Evolutionary conservation across 1,284 basidiomycete species (phyloP), one percentile per base, ranked within the genome.

Genomic region (Mycena sp.): DNA sequence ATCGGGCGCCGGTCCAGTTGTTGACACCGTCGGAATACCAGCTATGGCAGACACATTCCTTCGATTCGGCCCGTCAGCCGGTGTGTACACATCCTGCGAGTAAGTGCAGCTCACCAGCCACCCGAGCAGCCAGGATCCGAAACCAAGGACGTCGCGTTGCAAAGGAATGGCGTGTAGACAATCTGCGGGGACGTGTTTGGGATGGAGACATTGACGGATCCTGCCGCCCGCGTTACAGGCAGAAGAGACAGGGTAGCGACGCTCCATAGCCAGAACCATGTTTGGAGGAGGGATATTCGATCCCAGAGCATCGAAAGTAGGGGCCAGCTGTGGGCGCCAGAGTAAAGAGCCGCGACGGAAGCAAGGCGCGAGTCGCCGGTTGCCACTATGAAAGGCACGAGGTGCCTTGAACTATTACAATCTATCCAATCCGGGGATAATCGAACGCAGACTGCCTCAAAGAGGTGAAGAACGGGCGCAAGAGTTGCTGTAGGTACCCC

Each of bases 81-180:
- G 59, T 34, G 30, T 34, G 44, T 60, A 41, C n/a, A 9, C 30
- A 57, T 74, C 72, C 74, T 73, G 73, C 48, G 60, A 16, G 20
- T 18, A 7, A 11, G 56, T 55, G 25, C 59, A 56, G 78, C 85
- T 78, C 76, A 85, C 87, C 88, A 89, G 61, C 83, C 85, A 74
- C 86, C 86, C 3, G 77, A 75, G 75, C 88, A 88, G 65, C 70
- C 70, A 20, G 72, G 69, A 46, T 78, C 67, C 14, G 78, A 75
- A 54, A 75, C 76, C n/a, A 75, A 67, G 4, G 77, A 73, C 1
- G 80, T 76, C n/a, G 78, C 34, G 73, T 80, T 79, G 71, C 88
- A 89, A 16, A 86, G 74, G 57, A 85, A 86, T 13, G 88, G 88
- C 56, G 83, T 85, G 72, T 87, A 89, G 22, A 83, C 79, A 74